Conservation (phyloP, 495 filamentous ascomycete genomes). For the Annulohypoxylon maeteangense region DNA sequence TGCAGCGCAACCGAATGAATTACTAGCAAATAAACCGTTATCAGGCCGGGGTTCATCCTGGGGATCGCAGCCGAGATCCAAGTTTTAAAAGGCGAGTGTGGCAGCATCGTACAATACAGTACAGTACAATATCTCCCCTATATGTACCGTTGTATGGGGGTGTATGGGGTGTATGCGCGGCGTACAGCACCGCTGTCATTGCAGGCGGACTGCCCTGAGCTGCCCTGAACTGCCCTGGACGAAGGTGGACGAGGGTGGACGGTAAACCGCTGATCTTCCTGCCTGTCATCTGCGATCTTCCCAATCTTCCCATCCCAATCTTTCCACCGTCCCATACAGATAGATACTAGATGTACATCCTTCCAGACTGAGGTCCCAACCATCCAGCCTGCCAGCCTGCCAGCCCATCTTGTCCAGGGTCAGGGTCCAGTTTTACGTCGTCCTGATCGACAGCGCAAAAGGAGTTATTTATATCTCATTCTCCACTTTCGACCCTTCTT, state of each 20-base stretch:
- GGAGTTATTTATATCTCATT: constrained; percentile 13
- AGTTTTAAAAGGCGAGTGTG: constrained; percentile 19
- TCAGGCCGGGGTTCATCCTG: constrained; percentile 26
- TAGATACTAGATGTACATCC: too few species aligned
- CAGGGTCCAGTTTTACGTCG: constrained; percentile 45
- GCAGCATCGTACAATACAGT: constrained; percentile 3
- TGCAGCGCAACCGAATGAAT: constrained; percentile 31
- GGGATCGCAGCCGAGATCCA: constrained; percentile 34
- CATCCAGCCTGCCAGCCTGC: neutral
- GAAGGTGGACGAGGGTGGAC: neutral
- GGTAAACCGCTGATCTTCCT: constrained; percentile 42
- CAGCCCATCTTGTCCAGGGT: constrained; percentile 21
- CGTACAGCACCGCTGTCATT: neutral
- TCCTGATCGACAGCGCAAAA: constrained; percentile 31
- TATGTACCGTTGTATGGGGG: neutral
- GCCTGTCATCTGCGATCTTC: constrained; percentile 37
- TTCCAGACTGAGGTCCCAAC: neutral
- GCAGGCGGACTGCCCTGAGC: constrained; percentile 13
- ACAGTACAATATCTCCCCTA: neutral
- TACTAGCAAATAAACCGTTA: constrained; percentile 9
- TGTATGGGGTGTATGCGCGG: neutral
- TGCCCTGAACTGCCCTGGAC: neutral
- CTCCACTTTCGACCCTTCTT: constrained; percentile 24
- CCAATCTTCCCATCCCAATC: constrained; percentile 29
- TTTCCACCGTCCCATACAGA: constrained; percentile 26